phyloP scores from a whole-genome alignment of 2,329 filamentous ascomycete genomes.

The Penicillium corylophilum region DNA sequence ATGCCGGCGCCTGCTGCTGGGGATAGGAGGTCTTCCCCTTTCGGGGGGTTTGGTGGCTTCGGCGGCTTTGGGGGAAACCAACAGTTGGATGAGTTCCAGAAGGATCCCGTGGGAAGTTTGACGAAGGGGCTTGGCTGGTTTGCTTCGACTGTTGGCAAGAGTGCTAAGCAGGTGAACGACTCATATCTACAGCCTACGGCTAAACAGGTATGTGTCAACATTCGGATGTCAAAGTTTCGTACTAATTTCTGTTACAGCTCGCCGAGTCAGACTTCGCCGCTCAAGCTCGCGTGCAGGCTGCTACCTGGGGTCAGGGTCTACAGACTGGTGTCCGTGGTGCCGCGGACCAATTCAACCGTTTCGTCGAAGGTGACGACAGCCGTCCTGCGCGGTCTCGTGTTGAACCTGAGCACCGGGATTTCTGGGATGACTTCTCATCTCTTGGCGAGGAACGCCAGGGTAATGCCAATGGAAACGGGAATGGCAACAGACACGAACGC shows the following conservation, averaged over 20 bases:
- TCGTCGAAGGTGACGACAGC: conserved; percentile 72
- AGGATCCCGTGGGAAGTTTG: conserved; percentile 82
- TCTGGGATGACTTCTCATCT: conserved; percentile 88
- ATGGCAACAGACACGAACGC: conserved; percentile 16
- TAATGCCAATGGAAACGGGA: background rate
- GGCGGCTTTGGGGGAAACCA: conserved; percentile 52
- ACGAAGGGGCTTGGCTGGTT: conserved; percentile 96
- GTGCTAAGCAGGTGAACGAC: conserved; percentile 87
- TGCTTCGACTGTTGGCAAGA: conserved; percentile 79
- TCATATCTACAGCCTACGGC: conserved; percentile 91
- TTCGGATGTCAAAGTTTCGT: background rate
- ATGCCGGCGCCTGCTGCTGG: conserved; percentile 54
- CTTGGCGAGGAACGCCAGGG: conserved; percentile 39
- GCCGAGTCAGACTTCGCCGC: conserved; percentile 76
- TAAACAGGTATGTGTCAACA: conserved; percentile 62
- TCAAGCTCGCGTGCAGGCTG: conserved; percentile 61
- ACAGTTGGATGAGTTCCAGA: conserved; percentile 82
- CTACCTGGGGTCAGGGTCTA: conserved; percentile 60
- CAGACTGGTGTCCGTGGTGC: conserved; percentile 68
- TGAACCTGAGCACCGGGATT: conserved; percentile 72
- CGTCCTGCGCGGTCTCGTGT: conserved; percentile 46
- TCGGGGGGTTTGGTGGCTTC: conserved; percentile 22
- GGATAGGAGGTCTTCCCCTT: conserved; percentile 19
- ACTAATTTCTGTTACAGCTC: conserved; percentile 52
- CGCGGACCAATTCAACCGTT: conserved; percentile 76